Conservation (phyloP, 129 eudicot species). For the Heracleum sosnowskyi region DNA sequence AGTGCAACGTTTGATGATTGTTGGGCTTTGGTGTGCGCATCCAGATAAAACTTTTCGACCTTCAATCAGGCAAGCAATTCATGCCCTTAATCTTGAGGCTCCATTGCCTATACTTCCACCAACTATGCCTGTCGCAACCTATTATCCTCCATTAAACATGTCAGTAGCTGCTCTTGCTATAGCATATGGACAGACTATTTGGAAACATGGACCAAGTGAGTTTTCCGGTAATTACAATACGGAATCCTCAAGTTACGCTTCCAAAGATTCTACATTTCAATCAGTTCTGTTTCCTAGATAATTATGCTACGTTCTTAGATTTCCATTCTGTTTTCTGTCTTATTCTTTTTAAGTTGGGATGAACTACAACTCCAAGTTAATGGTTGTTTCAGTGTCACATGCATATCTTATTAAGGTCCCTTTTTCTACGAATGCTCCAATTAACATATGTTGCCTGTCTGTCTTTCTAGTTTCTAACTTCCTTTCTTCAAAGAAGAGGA, state of each 20-base stretch:
- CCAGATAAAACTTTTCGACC: slow-evolving; percentile 22
- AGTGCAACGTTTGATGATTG: slow-evolving; percentile 20
- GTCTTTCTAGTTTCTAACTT: too few relatives aligned
- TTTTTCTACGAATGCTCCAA: too few relatives aligned
- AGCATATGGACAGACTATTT: neutral
- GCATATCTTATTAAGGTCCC: too few relatives aligned
- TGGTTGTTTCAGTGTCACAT: too few relatives aligned
- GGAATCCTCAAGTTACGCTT: neutral
- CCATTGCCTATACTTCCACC: slow-evolving; percentile 15
- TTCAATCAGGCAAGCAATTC: slow-evolving; percentile 22
- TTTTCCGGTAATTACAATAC: neutral
- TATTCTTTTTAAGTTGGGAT: too few relatives aligned
- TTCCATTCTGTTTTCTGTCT: neutral
- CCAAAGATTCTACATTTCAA: neutral
- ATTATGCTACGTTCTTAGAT: neutral
- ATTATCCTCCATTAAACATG: slow-evolving; percentile 7
- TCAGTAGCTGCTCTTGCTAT: neutral
- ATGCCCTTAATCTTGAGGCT: slow-evolving; percentile 19
- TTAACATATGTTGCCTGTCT: too few relatives aligned
- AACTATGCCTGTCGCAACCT: slow-evolving; percentile 17
- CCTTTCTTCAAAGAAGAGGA: too few relatives aligned
- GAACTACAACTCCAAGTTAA: too few relatives aligned
- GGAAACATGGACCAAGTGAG: neutral
- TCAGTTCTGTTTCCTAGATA: neutral
- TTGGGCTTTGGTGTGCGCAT: neutral